Base-by-base conservation (phyloP, 306 rosid species). In the Boehmeria nivea region DNA sequence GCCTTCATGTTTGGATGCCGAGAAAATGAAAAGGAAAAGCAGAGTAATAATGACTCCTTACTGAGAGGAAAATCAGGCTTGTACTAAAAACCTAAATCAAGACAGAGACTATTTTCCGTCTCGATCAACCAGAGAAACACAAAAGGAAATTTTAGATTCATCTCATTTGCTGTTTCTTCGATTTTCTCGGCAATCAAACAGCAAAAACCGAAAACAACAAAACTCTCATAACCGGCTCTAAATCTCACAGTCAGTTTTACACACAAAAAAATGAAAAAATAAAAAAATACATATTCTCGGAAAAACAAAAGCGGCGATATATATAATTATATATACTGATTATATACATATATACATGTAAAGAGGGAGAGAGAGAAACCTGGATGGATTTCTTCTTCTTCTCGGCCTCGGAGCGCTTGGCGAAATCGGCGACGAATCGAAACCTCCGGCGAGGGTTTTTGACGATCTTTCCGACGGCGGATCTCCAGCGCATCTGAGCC, bases 391-490 rank as follows among this genome's bases (percentile, higher is more conserved):
- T 74, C 76, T 71, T 82, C 57, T 80, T 80, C 62, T 61, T 71
- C 43, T 78, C 80, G 2, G 72, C 95, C 74, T 71, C 73, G n/a
- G 22, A 18, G 15, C 91, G 98, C 58, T 91, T 84, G 6, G 13
- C 87, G n/a, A 87, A 89, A 80, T 87, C 93, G 54, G 96, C 89
- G 61, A 81, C 81, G 42, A 46, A 61, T 1, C 98, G 98, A 51
- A 84, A 91, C 54, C 98, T 69, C 12, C 98, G 66, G 31, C 85
- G 70, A 19, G 20, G 96, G 63, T 91, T 91, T 46, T 71, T 87
- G 61, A 91, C 95, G 56, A 84, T 26, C 0, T 78, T 19, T 7
- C 54, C 54, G 55, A 87, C 98, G 69, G 96, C 98, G 34, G 71
- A 54, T 68, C 95, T 74, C 98, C 98, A 91, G 14, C 84, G 52